Percentiles rank a stretch among this genome's conserved stretches.
phyloP scores from a whole-genome alignment of 371 early-diverging fungal species.

The Capniomyces stellatus region DNA sequence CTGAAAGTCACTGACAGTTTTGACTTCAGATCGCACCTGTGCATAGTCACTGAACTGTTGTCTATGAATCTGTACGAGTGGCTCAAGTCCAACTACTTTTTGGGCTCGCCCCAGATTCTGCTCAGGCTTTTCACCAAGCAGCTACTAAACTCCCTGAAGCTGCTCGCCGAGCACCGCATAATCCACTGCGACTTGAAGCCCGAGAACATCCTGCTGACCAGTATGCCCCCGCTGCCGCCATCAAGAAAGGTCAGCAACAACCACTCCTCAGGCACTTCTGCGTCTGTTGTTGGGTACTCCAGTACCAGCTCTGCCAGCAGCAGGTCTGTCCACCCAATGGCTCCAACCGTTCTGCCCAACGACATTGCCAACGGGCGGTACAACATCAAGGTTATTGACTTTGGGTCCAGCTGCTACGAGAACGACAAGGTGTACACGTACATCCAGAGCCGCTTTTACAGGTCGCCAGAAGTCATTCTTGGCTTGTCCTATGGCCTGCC shows the following conservation, averaged over 20 bases:
- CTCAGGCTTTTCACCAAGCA: conserved; percentile 72
- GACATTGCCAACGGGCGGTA: conserved; percentile 25
- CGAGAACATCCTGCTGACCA: conserved; percentile 70
- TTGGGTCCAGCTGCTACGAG: conserved; percentile 86
- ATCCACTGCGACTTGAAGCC: conserved; percentile 99
- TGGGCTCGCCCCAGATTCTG: conserved; percentile 68
- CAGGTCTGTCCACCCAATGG: conserved; percentile 11
- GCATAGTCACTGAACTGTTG: conserved; percentile 88
- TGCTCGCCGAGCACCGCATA: conserved; percentile 58
- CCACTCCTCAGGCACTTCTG: conserved; percentile 37
- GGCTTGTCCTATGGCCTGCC: conserved; percentile 73
- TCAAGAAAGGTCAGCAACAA: conserved; percentile 18
- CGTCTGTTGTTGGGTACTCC: conserved; percentile 1
- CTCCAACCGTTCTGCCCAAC: conserved; percentile 10
- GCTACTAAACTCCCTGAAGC: conserved; percentile 58
- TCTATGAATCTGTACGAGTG: conserved; percentile 95
- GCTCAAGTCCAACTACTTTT: conserved; percentile 81
- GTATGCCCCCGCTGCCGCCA: conserved; percentile 31
- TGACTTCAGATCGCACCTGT: conserved; percentile 82
- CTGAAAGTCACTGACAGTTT: conserved; percentile 82
- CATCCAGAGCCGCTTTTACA: conserved; percentile 94
- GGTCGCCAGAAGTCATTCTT: conserved; percentile 92
- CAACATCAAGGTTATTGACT: conserved; percentile 94
- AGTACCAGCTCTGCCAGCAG: neutral
- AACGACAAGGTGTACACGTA: conserved; percentile 85